A percentile compares a stretch with the other conserved stretches of the same genome.
Conservation (phyloP, 2,329 filamentous ascomycete species). For the Aspergillus ochraceoroseus region DNA sequence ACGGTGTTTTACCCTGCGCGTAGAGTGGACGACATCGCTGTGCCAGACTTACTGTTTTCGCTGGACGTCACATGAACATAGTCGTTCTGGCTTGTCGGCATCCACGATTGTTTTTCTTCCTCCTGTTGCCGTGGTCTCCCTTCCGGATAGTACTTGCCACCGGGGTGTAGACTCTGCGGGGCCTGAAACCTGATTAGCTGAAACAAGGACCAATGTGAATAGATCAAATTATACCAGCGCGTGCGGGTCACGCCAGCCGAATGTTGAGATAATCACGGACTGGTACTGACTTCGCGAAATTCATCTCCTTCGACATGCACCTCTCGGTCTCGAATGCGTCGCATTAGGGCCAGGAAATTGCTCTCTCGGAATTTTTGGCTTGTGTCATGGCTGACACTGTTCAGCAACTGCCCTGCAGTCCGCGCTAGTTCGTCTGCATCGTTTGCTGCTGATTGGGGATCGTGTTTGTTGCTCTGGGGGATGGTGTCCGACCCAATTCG, state of each 20-base stretch:
- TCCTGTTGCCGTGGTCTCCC: slow-evolving; percentile 18
- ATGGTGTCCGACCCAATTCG: slow-evolving; percentile 45
- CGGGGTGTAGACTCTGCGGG: slow-evolving; percentile 45
- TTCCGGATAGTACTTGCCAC: slow-evolving; percentile 45
- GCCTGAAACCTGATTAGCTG: slow-evolving; percentile 38
- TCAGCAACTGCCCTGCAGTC: slow-evolving; percentile 66
- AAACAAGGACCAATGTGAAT: slow-evolving; percentile 28
- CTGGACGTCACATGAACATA: slow-evolving; percentile 10
- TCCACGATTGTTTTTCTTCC: slow-evolving; percentile 7
- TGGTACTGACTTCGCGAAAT: slow-evolving; percentile 46
- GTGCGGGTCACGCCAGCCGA: slow-evolving; percentile 34
- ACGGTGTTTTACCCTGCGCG: slow-evolving; percentile 11
- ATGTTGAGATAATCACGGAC: slow-evolving; percentile 37
- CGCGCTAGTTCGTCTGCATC: slow-evolving; percentile 65
- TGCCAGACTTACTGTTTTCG: slow-evolving; percentile 26
- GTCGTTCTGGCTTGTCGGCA: slow-evolving; percentile 1
- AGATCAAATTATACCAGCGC: slow-evolving; percentile 36
- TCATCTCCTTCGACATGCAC: slow-evolving; percentile 66
- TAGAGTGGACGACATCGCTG: slow-evolving; percentile 14
- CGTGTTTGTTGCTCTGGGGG: slow-evolving; percentile 32
- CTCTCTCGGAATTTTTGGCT: slow-evolving; percentile 73
- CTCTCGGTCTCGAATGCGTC: slow-evolving; percentile 65
- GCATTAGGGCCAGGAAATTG: slow-evolving; percentile 71
- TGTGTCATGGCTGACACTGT: slow-evolving; percentile 63
- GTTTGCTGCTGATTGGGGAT: slow-evolving; percentile 31